These are phyloP conservation scores for Boletus patriciae DNA, from an alignment of 768 basidiomycete genomes.

Conservation along the genomic window DNA sequence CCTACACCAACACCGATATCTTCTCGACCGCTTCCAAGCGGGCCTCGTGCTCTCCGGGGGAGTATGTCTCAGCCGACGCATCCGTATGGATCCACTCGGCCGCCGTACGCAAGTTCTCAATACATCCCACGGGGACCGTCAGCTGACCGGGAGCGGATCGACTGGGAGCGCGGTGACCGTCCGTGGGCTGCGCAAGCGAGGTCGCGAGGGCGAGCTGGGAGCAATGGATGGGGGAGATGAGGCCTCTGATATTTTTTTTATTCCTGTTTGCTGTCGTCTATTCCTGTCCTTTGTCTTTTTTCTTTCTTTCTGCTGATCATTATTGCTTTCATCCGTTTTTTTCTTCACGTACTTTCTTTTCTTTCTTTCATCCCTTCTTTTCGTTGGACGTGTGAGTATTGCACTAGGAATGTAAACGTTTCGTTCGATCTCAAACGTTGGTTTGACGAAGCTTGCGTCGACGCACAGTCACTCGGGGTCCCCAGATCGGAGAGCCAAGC, in stretches of 20 bases:
- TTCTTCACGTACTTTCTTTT: not conserved
- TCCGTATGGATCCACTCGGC: constrained; percentile 18
- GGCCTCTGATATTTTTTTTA: constrained; percentile 3
- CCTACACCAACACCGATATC: constrained; percentile 23
- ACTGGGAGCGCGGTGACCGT: constrained; percentile 47
- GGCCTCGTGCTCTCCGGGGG: constrained; percentile 40
- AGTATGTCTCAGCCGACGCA: constrained; percentile 25
- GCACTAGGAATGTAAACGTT: constrained; percentile 9
- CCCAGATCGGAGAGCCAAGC: not conserved
- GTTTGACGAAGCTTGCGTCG: not conserved
- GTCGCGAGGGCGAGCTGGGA: constrained; percentile 35
- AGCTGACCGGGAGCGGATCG: constrained; percentile 49
- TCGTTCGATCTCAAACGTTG: not conserved
- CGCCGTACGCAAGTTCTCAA: constrained; percentile 30
- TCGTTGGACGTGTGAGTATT: constrained; percentile 9
- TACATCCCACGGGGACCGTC: constrained; percentile 51
- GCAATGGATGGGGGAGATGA: constrained; percentile 38
- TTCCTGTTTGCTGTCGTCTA: constrained; percentile 13
- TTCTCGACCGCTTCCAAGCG: constrained; percentile 39
- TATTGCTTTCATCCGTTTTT: constrained; percentile 30
- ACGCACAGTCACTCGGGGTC: not conserved
- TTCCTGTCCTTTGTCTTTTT: too few relatives aligned
- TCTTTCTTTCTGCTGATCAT: constrained; percentile 30
- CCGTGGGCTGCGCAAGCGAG: constrained; percentile 29
- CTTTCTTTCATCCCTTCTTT: too few relatives aligned